Conservation (phyloP, 495 filamentous ascomycete genomes). For the Sphaerosporella brunnea region DNA sequence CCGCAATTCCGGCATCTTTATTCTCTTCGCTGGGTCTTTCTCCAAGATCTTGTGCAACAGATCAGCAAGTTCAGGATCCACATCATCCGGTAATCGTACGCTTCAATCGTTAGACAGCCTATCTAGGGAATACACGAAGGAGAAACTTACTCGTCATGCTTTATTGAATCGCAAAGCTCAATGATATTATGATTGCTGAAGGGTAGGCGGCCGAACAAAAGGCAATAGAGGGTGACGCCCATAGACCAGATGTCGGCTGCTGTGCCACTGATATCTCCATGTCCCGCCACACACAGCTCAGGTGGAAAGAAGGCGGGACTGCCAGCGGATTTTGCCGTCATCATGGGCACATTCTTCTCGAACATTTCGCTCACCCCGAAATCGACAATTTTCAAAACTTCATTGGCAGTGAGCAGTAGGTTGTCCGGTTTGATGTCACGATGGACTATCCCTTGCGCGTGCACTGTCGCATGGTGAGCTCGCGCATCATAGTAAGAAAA, state of each 20-base stretch:
- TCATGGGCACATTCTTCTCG: constrained; percentile 74
- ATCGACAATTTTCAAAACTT: constrained; percentile 90
- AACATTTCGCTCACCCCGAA: constrained; percentile 99
- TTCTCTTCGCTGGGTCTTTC: constrained; percentile 61
- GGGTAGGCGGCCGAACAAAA: constrained; percentile 72
- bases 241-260: constrained; percentile 97
- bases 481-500: not conserved
- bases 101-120: constrained; percentile 7
- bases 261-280: constrained; percentile 73
- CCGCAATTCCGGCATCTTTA: constrained; percentile 62
- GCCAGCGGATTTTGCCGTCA: constrained; percentile 82
- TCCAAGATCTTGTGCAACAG: constrained; percentile 50
- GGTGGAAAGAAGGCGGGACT: constrained; percentile 91
- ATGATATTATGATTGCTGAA: constrained; percentile 60
- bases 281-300: constrained; percentile 74
- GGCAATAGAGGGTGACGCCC: constrained; percentile 87
- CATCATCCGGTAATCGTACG: constrained; percentile 34
- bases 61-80: constrained; percentile 46
- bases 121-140: not conserved
- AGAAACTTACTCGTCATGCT: constrained; percentile 35
- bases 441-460: constrained; percentile 88
- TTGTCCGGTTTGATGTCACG: constrained; percentile 98
- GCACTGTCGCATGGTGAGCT: constrained; percentile 36
- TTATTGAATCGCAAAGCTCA: constrained; percentile 79
- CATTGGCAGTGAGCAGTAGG: constrained; percentile 70